Conservation (phyloP, 768 basidiomycete genomes). For the Suillus subaureus region DNA sequence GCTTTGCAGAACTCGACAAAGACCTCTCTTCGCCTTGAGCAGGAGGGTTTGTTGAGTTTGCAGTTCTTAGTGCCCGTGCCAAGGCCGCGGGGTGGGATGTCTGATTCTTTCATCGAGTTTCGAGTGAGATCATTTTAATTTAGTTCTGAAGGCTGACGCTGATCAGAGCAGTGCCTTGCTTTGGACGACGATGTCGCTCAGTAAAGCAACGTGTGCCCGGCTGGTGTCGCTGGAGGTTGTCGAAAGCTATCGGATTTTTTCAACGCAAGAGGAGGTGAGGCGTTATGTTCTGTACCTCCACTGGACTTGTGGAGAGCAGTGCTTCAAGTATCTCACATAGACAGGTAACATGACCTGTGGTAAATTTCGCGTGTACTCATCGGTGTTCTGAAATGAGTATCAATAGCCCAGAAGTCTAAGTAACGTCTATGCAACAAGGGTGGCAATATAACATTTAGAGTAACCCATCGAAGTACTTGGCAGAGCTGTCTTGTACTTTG, state of each 20-base stretch:
- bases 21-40: slow-evolving; percentile 86
- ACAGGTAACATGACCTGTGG: background rate
- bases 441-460: slow-evolving; percentile 19
- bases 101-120: slow-evolving; percentile 84
- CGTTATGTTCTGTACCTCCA: background rate
- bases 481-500: slow-evolving; percentile 23
- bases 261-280: background rate
- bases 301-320: background rate
- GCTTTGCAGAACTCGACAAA: slow-evolving; percentile 86
- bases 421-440: slow-evolving; percentile 8
- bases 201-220: background rate
- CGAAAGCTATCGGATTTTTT: background rate
- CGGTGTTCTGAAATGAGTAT: background rate
- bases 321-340: background rate
- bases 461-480: slow-evolving; percentile 47
- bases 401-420: slow-evolving; percentile 1
- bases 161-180: slow-evolving; percentile 30
- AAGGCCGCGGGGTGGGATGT: slow-evolving; percentile 40
- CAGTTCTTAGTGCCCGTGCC: slow-evolving; percentile 84
- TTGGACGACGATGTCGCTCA: slow-evolving; percentile 32
- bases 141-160: slow-evolving; percentile 8
- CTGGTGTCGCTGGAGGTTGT: background rate
- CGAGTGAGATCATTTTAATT: slow-evolving; percentile 53
- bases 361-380: background rate
- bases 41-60: slow-evolving; percentile 78